phyloP scores from a whole-genome alignment of 1,139 yeast species.

The Yarrowia galli region DNA sequence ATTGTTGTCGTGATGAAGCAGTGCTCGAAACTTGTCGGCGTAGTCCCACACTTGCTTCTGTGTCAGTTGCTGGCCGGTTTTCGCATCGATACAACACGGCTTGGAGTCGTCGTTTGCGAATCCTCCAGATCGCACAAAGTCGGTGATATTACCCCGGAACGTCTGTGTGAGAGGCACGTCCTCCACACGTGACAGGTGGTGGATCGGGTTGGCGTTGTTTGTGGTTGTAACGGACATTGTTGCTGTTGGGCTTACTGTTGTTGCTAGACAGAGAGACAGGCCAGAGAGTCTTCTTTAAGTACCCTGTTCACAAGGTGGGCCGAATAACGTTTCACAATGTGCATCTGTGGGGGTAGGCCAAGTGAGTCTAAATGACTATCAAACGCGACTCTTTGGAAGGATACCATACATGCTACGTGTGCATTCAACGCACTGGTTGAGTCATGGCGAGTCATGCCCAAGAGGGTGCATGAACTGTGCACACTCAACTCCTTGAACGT shows the following conservation, averaged over 20 bases:
- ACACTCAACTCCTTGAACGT: background rate
- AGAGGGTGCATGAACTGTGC: background rate
- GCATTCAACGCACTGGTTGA: background rate
- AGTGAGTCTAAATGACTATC: background rate
- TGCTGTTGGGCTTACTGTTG: background rate
- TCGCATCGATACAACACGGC: slow-evolving; percentile 46
- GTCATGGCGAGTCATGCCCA: background rate
- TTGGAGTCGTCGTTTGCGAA: slow-evolving; percentile 39
- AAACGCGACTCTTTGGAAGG: background rate
- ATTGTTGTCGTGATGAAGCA: slow-evolving; percentile 13
- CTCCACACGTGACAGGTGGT: slow-evolving; percentile 3
- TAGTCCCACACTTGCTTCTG: slow-evolving; percentile 43
- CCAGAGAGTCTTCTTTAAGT: background rate
- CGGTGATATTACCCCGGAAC: slow-evolving; percentile 45
- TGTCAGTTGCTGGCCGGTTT: slow-evolving; percentile 44
- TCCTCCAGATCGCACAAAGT: slow-evolving; percentile 43
- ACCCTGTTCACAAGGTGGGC: background rate
- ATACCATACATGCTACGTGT: background rate
- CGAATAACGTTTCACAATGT: too few species aligned
- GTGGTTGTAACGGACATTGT: background rate
- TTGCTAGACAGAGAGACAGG: background rate
- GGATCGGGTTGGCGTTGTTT: background rate
- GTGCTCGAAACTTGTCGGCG: slow-evolving; percentile 42
- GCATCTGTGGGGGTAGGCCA: background rate
- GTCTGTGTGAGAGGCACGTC: slow-evolving; percentile 11